Evolutionary conservation across 192 early-diverging fungal genomes (phyloP).

Genomic region (Paraglomus occultum): DNA sequence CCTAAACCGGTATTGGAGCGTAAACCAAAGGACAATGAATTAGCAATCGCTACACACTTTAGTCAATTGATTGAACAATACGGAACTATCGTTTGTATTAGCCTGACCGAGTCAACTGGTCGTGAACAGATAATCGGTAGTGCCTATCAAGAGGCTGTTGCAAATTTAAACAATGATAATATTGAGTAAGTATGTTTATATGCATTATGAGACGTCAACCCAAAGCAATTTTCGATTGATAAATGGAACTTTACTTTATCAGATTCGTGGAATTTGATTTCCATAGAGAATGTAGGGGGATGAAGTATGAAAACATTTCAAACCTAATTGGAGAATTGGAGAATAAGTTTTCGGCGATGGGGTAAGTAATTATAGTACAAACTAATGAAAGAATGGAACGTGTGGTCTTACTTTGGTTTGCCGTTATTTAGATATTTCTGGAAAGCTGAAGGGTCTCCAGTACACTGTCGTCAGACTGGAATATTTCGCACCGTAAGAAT

Average conservation of each 20-base stretch:
- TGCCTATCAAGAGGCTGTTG: slow-evolving; percentile 58
- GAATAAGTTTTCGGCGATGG: slow-evolving; percentile 62
- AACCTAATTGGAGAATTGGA: slow-evolving; percentile 67
- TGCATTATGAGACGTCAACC: neutral
- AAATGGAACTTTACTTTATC: neutral
- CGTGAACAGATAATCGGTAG: slow-evolving; percentile 63
- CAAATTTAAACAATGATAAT: slow-evolving; percentile 43
- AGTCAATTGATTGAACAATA: slow-evolving; percentile 46
- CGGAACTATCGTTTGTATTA: slow-evolving; percentile 61
- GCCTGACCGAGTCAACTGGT: slow-evolving; percentile 64
- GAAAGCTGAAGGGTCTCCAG: slow-evolving; percentile 28
- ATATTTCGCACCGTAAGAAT: slow-evolving; percentile 46
- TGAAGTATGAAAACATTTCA: slow-evolving; percentile 88
- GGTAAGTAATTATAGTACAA: slow-evolving; percentile 42
- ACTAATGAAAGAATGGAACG: neutral
- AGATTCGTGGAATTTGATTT: slow-evolving; percentile 93
- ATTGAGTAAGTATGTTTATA: slow-evolving; percentile 39
- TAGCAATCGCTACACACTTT: slow-evolving; percentile 57
- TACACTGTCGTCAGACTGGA: slow-evolving; percentile 31
- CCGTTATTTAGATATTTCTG: slow-evolving; percentile 33
- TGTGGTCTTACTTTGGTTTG: slow-evolving; percentile 9
- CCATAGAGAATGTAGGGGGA: slow-evolving; percentile 86
- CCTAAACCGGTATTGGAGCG: slow-evolving; percentile 61
- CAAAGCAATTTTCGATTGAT: neutral
- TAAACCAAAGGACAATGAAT: slow-evolving; percentile 48